Base-by-base conservation (phyloP, 2,329 filamentous ascomycete genomes). In the Grosmannia serpens region DNA sequence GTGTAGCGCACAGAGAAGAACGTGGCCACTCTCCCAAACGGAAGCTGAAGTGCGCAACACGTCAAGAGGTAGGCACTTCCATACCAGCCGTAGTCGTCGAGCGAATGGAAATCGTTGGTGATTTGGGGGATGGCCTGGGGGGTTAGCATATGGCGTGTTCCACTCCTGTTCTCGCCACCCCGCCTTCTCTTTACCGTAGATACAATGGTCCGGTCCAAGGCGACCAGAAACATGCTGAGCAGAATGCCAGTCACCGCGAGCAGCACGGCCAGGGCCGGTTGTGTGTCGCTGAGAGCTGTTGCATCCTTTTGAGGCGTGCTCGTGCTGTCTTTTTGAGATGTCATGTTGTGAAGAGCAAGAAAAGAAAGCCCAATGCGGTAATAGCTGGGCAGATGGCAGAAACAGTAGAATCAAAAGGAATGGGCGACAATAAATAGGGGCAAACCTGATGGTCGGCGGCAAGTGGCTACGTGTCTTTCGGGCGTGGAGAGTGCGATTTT, bases 181-280 rank as follows among this genome's bases (percentile, higher is more conserved):
- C 38, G 10, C 31, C 5, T 10, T 41, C 38, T 13, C 38, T 41
- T 41, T n/a, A 41, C 38, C 29, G 57, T 55, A 1, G 57, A 41
- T 17, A 59, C 31, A 33, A 59, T 59, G 7, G 53, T 55, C 15
- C 57, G 55, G n/a, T 59, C 58, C 5, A 59, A 29, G 20, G 55
- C 50, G 3, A 59, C 58, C 1, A 59, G 38, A 35, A 59, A 59
- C 26, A 59, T 41, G 35, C 57, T 59, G 31, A 54, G 11, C 49
- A 57, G 20, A 26, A 54, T 33, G 56, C 29, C 61, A 70, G 77
- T 11, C 27, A 38, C 67, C 84, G 88, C 63, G 80, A 82, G 60
- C 78, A 77, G 22, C 86, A 86, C 0, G 33, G 38, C 38, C 38
- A 41, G 4, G 38, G 38, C 38, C 38, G 38, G 38, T 41, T 41